phyloP scores from a whole-genome alignment of 345 rosid species.

The Boechera stricta region DNA sequence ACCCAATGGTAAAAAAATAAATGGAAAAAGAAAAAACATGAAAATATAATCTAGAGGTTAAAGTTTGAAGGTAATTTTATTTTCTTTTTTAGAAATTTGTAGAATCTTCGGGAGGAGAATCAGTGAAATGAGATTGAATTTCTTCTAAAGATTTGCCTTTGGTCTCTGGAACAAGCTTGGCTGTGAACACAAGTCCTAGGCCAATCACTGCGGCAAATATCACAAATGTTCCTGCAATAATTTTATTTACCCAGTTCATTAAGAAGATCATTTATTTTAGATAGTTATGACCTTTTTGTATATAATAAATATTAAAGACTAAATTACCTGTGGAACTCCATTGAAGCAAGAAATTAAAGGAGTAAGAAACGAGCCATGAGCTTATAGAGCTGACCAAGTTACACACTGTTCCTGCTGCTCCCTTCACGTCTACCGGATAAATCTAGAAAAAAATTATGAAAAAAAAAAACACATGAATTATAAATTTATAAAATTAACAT shows the following conservation, averaged over 20 bases:
- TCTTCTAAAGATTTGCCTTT: slow-evolving; percentile 64
- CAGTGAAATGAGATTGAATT: slow-evolving; percentile 46
- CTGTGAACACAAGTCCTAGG: slow-evolving; percentile 50
- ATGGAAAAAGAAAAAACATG: no score
- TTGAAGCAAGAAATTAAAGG: slow-evolving; percentile 52
- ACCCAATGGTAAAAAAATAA: no score
- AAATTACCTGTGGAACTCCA: slow-evolving; percentile 61
- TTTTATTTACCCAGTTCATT: slow-evolving; percentile 8
- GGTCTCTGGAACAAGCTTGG: slow-evolving; percentile 59
- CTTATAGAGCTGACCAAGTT: slow-evolving; percentile 51
- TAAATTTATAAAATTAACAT: not conserved
- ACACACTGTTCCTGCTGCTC: slow-evolving; percentile 63
- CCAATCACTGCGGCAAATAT: slow-evolving; percentile 44
- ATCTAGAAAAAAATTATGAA: slow-evolving; percentile 36
- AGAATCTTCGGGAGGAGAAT: slow-evolving; percentile 22
- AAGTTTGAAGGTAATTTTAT: not conserved
- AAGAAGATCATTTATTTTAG: not conserved
- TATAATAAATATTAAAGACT: not conserved
- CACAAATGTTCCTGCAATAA: slow-evolving; percentile 51
- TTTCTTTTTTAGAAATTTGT: not conserved
- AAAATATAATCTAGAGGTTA: no score
- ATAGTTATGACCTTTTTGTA: not conserved
- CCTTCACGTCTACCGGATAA: slow-evolving; percentile 60
- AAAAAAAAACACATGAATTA: not conserved
- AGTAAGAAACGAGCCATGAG: slow-evolving; percentile 58